Conservation (phyloP, 2,329 filamentous ascomycete genomes). For the Drechslerella dactyloides region DNA sequence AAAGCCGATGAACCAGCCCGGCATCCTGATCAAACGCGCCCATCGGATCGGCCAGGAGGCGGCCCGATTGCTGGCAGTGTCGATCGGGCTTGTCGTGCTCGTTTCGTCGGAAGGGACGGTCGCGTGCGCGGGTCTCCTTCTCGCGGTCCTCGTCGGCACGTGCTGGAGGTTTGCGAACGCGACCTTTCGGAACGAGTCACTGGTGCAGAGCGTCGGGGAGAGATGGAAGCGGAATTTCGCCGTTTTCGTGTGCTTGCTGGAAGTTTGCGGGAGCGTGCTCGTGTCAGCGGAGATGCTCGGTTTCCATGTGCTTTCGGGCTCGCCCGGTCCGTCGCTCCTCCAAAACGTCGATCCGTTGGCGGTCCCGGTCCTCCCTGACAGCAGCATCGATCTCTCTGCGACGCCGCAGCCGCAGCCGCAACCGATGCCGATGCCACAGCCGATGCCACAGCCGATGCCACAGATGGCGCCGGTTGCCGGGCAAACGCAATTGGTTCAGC, state of each 20-base stretch:
- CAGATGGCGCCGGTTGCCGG: not conserved
- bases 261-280: constrained; percentile 13
- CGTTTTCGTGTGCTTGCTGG: constrained; percentile 33
- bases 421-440: too few species aligned
- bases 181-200: constrained; percentile 11
- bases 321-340: not conserved
- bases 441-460: not conserved
- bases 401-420: too few species aligned
- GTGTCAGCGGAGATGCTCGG: constrained; percentile 35
- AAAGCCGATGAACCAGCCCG: constrained; percentile 42
- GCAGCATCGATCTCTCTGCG: constrained; percentile 18
- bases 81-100: constrained; percentile 28
- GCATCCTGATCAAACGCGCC: constrained; percentile 40
- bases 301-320: constrained; percentile 7
- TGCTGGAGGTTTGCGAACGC: constrained; percentile 32
- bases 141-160: constrained; percentile 24
- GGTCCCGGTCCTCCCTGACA: constrained; percentile 16
- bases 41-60: constrained; percentile 38
- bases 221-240: constrained; percentile 33
- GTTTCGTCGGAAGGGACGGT: constrained; percentile 20
- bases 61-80: constrained; percentile 39
- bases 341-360: constrained; percentile 10
- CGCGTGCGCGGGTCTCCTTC: constrained; percentile 19
- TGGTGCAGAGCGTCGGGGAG: constrained; percentile 15
- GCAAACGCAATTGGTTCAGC: constrained; percentile 21